Evolutionary conservation across 2,329 filamentous ascomycete species (phyloP), one percentile per base, ranked within the genome.

Genomic region (Aaosphaeria arxii): DNA sequence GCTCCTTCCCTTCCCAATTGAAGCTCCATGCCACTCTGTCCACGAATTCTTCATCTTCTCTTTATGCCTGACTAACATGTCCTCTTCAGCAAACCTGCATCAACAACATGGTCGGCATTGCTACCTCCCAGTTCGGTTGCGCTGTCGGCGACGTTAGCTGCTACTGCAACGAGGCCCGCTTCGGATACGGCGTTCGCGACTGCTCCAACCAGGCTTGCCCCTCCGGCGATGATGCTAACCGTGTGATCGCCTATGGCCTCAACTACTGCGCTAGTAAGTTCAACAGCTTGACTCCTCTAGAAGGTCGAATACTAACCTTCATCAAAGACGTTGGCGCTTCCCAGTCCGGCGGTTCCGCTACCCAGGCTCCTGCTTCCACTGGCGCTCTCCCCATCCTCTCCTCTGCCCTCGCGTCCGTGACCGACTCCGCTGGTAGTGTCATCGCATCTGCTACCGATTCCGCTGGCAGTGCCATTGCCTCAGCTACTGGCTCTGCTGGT

Each of bases 141-240:
- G 24, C 53, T 11, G 13, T 49, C 9, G 61, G 61, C 11, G 73
- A 77, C 54, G 51, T 63, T 32, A 47, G 49, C 45, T 78, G 75
- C 68, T 70, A 75, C 50, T 78, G 76, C 69, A 55, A 50, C n/a
- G 66, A 74, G 47, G 50, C 49, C 33, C 61, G 75, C 66, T 78
- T 76, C 53, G 67, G 64, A 48, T 75, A 72, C 48, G 76, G 75
- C 50, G 62, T 78, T 43, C 73, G 74, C 49, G 75, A 78, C 58
- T 78, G 75, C 64, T 65, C 73, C 48, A 70, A 60, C 47, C 63
- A 71, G 55, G 71, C 71, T 32, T 77, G 75, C 54, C 13, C 38
- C 30, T 43, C 49, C 43, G 44, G 47, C 6, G 51, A 48, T 1
- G 55, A 66, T 33, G 62, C 67, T 41, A 53, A 47, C 44, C 42